A percentile compares a stretch with the other conserved stretches of the same genome.
Evolutionary conservation across 2,329 filamentous ascomycete genomes (phyloP).

Genomic region (Trichoderma asperellum): DNA sequence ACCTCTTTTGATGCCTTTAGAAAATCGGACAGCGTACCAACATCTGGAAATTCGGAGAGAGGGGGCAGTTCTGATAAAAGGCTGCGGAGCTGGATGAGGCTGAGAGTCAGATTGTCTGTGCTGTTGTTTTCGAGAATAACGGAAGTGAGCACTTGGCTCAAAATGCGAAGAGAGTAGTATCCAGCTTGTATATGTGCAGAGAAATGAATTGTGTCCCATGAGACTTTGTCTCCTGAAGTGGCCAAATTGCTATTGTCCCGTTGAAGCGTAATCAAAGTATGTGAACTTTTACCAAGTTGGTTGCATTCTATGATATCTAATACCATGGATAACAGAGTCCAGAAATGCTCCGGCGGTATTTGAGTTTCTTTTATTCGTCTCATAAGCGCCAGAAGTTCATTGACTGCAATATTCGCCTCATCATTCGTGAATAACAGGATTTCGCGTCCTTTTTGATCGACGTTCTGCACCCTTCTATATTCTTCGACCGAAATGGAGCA

Average conservation of each 20-base stretch:
- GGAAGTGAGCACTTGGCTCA: slow-evolving; percentile 45
- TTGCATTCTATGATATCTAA: slow-evolving; percentile 40
- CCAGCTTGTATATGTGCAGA: slow-evolving; percentile 63
- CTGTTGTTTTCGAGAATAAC: slow-evolving; percentile 22
- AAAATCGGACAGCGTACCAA: slow-evolving; percentile 31
- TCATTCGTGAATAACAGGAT: slow-evolving; percentile 31
- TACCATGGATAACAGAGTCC: slow-evolving; percentile 37
- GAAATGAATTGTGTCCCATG: slow-evolving; percentile 65
- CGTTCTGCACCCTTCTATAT: slow-evolving; percentile 43
- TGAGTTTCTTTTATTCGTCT: slow-evolving; percentile 13
- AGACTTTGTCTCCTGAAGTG: slow-evolving; percentile 27
- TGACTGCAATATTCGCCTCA: slow-evolving; percentile 24
- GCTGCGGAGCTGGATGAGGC: slow-evolving; percentile 30
- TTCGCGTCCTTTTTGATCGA: slow-evolving; percentile 38
- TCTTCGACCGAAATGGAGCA: slow-evolving; percentile 39
- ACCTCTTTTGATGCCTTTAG: slow-evolving; percentile 30
- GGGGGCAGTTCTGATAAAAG: slow-evolving; percentile 37
- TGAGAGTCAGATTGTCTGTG: neutral
- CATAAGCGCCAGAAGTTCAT: slow-evolving; percentile 34
- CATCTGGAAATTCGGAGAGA: slow-evolving; percentile 36
- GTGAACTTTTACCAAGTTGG: slow-evolving; percentile 37
- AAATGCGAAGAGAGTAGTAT: slow-evolving; percentile 62
- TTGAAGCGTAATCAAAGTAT: slow-evolving; percentile 35
- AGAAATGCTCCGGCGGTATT: slow-evolving; percentile 28
- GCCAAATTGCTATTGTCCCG: neutral